Conservation (phyloP, 768 basidiomycete genomes). For the Boletus edulis region DNA sequence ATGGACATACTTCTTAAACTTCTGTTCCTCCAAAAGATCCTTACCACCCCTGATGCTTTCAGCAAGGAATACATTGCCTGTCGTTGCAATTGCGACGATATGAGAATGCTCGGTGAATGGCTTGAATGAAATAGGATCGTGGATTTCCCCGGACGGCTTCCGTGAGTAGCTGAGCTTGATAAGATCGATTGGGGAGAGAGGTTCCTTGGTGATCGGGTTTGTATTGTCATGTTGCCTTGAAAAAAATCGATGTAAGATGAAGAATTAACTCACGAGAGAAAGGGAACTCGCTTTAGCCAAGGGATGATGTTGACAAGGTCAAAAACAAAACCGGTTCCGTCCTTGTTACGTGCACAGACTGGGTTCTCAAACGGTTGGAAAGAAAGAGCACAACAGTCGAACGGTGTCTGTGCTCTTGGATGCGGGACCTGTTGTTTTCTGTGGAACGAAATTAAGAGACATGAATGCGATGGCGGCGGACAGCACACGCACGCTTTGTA, state of each 20-base stretch:
- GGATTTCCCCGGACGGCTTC: conserved; percentile 82
- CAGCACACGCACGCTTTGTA: conserved; percentile 55
- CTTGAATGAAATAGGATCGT: conserved; percentile 98
- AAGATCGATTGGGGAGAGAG: conserved; percentile 68
- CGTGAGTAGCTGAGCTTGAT: conserved; percentile 80
- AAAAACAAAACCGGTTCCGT: conserved; percentile 80
- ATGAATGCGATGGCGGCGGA: not conserved
- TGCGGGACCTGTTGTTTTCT: conserved; percentile 71
- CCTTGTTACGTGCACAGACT: conserved; percentile 79
- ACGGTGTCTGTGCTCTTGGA: conserved; percentile 67
- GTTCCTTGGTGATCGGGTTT: conserved; percentile 73
- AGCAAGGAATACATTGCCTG: conserved; percentile 90
- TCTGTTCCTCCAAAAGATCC: conserved; percentile 83
- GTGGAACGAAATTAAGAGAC: conserved; percentile 9
- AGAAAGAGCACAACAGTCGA: conserved; percentile 90
- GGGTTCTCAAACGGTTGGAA: conserved; percentile 89
- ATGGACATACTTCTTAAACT: conserved; percentile 72
- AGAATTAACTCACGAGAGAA: conserved; percentile 1
- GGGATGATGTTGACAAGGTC: conserved; percentile 92
- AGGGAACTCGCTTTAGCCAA: conserved; percentile 76
- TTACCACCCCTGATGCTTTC: conserved; percentile 85
- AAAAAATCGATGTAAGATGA: conserved; percentile 9
- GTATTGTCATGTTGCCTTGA: conserved; percentile 77
- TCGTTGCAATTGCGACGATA: conserved; percentile 85
- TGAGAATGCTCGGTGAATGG: conserved; percentile 96